These are phyloP conservation scores for Plasmopara viticola DNA, from an alignment of 352 stramenopile species.

Conservation along the genomic window DNA sequence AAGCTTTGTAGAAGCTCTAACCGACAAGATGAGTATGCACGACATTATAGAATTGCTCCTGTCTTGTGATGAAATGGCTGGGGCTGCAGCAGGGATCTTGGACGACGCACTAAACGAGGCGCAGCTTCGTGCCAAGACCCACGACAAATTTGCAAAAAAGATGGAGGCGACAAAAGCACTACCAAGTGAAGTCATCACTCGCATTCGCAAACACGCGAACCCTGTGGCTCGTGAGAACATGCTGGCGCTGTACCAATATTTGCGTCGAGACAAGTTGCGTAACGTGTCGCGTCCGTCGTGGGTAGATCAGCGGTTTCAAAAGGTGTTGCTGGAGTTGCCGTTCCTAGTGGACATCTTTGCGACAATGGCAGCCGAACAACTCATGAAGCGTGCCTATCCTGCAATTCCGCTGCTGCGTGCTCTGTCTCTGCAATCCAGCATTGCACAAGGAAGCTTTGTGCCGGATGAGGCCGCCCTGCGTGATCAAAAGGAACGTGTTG, in stretches of 20 bases:
- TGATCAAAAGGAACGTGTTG: constrained; percentile 46
- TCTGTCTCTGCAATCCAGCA: constrained; percentile 58
- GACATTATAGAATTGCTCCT: constrained; percentile 75
- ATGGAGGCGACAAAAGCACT: constrained; percentile 67
- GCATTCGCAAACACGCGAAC: constrained; percentile 76
- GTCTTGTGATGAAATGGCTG: constrained; percentile 71
- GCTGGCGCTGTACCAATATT: constrained; percentile 74
- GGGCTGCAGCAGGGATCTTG: constrained; percentile 26
- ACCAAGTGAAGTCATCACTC: constrained; percentile 44
- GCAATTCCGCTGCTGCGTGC: constrained; percentile 44
- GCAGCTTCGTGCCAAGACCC: constrained; percentile 48
- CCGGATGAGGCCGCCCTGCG: constrained; percentile 52
- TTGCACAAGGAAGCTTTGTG: constrained; percentile 64
- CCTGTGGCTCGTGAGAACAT: constrained; percentile 73
- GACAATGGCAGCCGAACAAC: constrained; percentile 49
- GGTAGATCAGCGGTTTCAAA: constrained; percentile 59
- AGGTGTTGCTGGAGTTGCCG: constrained; percentile 66
- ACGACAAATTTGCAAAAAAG: constrained; percentile 79
- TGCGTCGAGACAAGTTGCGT: constrained; percentile 61
- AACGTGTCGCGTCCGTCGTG: constrained; percentile 61
- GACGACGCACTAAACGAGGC: constrained; percentile 38
- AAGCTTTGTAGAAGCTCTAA: constrained; percentile 43
- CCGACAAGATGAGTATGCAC: constrained; percentile 74
- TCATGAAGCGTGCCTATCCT: constrained; percentile 61
- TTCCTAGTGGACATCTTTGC: constrained; percentile 78